These are phyloP conservation scores for Zygosaccharomyces rouxii DNA, from an alignment of 805 yeast species.

Conservation along the genomic window DNA sequence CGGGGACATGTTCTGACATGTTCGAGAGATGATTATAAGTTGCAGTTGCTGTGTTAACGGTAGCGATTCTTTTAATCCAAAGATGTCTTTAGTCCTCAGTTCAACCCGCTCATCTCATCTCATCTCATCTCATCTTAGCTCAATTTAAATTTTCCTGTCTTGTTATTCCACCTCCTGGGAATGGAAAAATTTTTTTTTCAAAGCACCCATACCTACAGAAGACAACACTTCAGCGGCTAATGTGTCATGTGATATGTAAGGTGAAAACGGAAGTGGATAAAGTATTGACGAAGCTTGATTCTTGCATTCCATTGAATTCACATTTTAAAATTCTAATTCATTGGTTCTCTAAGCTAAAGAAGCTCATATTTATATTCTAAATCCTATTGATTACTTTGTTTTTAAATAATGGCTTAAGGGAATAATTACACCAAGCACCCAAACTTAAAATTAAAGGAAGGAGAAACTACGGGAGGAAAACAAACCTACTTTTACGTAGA, in stretches of 20 bases:
- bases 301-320: too few species aligned
- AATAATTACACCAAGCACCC: background rate
- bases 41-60: background rate
- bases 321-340: background rate
- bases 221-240: background rate
- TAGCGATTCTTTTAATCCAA: background rate
- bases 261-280: background rate
- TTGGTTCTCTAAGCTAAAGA: too few species aligned
- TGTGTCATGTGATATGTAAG: background rate
- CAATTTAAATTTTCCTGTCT: background rate
- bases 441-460: background rate
- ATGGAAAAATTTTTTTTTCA: slow-evolving; percentile 8
- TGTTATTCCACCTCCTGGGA: background rate
- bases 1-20: slow-evolving; percentile 29
- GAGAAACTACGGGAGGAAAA: background rate
- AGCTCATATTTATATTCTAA: background rate
- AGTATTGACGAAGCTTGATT: background rate
- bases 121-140: background rate
- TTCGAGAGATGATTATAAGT: background rate
- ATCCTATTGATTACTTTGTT: too few species aligned
- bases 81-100: background rate
- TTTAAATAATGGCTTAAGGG: too few species aligned
- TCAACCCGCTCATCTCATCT: slow-evolving; percentile 8
- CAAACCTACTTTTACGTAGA: background rate
- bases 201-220: slow-evolving; percentile 10